These are phyloP conservation scores for Nigrograna mackinnonii DNA, from an alignment of 2,329 filamentous ascomycete genomes.

Conservation along the genomic window DNA sequence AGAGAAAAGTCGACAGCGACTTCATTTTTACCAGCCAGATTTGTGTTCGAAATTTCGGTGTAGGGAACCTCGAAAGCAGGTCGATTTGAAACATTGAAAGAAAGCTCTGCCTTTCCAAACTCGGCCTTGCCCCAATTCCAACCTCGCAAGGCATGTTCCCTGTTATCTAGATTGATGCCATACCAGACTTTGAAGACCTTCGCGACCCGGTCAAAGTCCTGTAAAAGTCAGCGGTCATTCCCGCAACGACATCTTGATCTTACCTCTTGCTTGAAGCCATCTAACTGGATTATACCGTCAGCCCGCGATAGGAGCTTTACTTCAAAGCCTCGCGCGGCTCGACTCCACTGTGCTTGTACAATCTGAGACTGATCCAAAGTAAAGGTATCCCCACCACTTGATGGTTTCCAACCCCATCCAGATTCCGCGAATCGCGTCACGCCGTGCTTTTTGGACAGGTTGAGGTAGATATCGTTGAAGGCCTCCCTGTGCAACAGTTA, in stretches of 20 bases:
- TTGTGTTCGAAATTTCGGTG: slow-evolving; percentile 96
- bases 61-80: slow-evolving; percentile 97
- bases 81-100: slow-evolving; percentile 95
- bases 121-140: slow-evolving; percentile 99
- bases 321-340: slow-evolving; percentile 89
- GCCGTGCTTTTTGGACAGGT: slow-evolving; percentile 88
- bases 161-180: slow-evolving; percentile 86
- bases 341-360: slow-evolving; percentile 88
- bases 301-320: slow-evolving; percentile 87
- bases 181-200: slow-evolving; percentile 99
- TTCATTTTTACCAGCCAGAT: slow-evolving; percentile 95
- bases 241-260: slow-evolving; percentile 1
- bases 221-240: slow-evolving; percentile 14
- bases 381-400: slow-evolving; percentile 85
- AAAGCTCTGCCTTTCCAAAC: slow-evolving; percentile 90
- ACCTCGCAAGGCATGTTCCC: slow-evolving; percentile 90
- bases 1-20: slow-evolving; percentile 93
- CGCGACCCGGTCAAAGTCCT: slow-evolving; percentile 86
- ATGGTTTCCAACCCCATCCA: slow-evolving; percentile 93
- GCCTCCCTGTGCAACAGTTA: slow-evolving; percentile 86
- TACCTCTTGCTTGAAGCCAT: slow-evolving; percentile 89
- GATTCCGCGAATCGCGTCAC: slow-evolving; percentile 95
- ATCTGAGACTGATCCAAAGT: slow-evolving; percentile 89
- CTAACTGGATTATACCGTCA: slow-evolving; percentile 86
- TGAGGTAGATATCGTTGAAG: slow-evolving; percentile 96